Conservation (phyloP, 2,329 filamentous ascomycete genomes). For the Xylariales sp. region DNA sequence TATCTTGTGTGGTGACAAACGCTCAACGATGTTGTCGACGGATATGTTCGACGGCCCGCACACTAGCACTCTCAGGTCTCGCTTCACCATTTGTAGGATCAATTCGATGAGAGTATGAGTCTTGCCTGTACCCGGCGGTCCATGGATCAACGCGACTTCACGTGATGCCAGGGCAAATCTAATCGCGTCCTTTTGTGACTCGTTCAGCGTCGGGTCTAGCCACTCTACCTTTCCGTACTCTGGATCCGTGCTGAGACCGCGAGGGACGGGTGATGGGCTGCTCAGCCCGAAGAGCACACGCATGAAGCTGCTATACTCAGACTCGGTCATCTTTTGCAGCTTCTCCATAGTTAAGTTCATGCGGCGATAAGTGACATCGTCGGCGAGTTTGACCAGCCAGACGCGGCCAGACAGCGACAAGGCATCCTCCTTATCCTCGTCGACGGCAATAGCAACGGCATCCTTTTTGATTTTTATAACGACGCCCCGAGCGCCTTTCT, state of each 20-base stretch:
- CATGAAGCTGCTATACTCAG: constrained; percentile 70
- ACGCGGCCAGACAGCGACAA: constrained; percentile 60
- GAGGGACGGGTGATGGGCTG: constrained; percentile 61
- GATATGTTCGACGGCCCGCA: constrained; percentile 97
- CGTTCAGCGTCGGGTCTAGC: constrained; percentile 71
- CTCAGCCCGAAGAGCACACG: constrained; percentile 71
- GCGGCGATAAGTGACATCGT: constrained; percentile 73
- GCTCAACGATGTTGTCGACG: constrained; percentile 97
- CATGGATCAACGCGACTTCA: constrained; percentile 91
- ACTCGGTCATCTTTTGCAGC: constrained; percentile 67
- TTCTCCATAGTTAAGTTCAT: constrained; percentile 74
- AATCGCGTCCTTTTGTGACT: constrained; percentile 75
- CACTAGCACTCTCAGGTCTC: constrained; percentile 81
- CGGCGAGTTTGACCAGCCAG: constrained; percentile 75
- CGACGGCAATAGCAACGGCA: constrained; percentile 74
- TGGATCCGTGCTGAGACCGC: constrained; percentile 56
- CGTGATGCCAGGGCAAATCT: constrained; percentile 84
- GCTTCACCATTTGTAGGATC: constrained; percentile 87
- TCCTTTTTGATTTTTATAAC: constrained; percentile 72
- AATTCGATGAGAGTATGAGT: constrained; percentile 96
- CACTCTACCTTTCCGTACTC: constrained; percentile 64
- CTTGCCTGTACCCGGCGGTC: constrained; percentile 95
- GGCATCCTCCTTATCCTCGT: constrained; percentile 68
- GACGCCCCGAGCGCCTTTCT: constrained; percentile 75
- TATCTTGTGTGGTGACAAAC: constrained; percentile 84